A percentile compares a stretch with the other conserved stretches of the same genome.
Evolutionary conservation across 768 basidiomycete species (phyloP).

Genomic region (Tulasnella sp.): DNA sequence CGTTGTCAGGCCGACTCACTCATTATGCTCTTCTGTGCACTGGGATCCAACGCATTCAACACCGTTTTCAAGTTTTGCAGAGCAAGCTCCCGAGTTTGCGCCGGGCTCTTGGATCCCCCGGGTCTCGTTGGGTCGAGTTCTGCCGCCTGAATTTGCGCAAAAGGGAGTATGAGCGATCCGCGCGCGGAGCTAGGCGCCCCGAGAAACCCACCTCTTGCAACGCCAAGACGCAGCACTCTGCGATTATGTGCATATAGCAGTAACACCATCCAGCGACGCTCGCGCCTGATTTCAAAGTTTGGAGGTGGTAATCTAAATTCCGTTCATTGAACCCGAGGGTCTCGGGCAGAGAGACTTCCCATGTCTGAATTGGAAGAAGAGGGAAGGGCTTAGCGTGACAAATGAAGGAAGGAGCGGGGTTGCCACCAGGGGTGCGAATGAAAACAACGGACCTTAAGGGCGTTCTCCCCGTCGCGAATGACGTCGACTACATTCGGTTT

Average conservation of each 20-base stretch:
- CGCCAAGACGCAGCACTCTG: conserved; percentile 56
- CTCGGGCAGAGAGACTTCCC: conserved; percentile 56
- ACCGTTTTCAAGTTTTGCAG: conserved; percentile 32
- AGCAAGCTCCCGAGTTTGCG: conserved; percentile 25
- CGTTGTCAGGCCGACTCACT: conserved; percentile 19
- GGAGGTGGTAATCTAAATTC: conserved; percentile 53
- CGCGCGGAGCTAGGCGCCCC: not conserved
- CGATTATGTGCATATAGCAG: conserved; percentile 59
- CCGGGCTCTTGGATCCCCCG: not conserved
- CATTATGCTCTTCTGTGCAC: conserved; percentile 35
- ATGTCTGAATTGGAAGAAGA: conserved; percentile 34
- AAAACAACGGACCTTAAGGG: conserved; percentile 2
- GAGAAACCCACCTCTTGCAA: conserved; percentile 44
- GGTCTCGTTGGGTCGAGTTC: not conserved
- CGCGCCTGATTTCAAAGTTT: conserved; percentile 62
- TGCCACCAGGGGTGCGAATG: not conserved
- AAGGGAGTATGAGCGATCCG: not conserved
- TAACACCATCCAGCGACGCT: conserved; percentile 75
- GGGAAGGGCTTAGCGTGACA: conserved; percentile 1
- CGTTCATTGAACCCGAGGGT: conserved; percentile 61
- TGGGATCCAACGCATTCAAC: conserved; percentile 30
- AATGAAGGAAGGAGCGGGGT: not conserved
- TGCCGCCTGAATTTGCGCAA: not conserved
- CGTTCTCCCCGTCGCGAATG: conserved; percentile 1
- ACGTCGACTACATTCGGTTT: not conserved